Evolutionary conservation across 345 rosid genomes (phyloP), one percentile per base, ranked within the genome.

Genomic region (Eutrema japonicum): DNA sequence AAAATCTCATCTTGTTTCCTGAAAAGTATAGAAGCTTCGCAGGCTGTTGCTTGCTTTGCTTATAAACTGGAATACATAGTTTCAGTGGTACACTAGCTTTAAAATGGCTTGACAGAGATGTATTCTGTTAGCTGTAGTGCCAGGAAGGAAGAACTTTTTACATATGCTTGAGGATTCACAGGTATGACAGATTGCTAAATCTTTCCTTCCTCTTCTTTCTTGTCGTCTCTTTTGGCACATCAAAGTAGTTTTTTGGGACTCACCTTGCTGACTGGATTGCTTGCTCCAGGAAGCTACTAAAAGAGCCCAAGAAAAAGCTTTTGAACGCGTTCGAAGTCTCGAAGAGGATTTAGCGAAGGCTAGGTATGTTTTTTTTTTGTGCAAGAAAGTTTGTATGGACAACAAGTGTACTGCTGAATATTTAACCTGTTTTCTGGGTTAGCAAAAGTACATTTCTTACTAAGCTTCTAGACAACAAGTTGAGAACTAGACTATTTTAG

Each of bases 91-190:
- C 6, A 27, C 45, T 56, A 18, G 54, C 42, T 56, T 77, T 56
- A 10, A 18, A 35, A 33, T 65, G 16, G 50, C 57, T 26, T 65
- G 76, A 77, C 66, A 40, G 36, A 41, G 29, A 50, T 77, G 64
- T 43, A 52, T 52, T 72, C 10, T 67, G 51, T 52, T 78, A 8
- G 79, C 74, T 78, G 81, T 79, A 79, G 89, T 80, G 66, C 77
- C 85, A 47, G 86, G 88, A 56, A 86, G 83, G 78, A 82, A 72
- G 36, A 86, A 90, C 72, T 72, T 86, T 47, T 80, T 86, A 71
- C 88, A 82, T 78, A 81, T 91, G 71, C 83, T 94, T 9, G 96
- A 94, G 83, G 90, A 89, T 71, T 91, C 97, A 30, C 88, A 94
- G 96, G 98, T 91, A 72, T 45, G 58, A 58, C 40, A 57, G n/a